Percentiles rank a stretch among this genome's conserved stretches.
Evolutionary conservation across 306 rosid species (phyloP).

Genomic region (Cucurbita argyrosperma): DNA sequence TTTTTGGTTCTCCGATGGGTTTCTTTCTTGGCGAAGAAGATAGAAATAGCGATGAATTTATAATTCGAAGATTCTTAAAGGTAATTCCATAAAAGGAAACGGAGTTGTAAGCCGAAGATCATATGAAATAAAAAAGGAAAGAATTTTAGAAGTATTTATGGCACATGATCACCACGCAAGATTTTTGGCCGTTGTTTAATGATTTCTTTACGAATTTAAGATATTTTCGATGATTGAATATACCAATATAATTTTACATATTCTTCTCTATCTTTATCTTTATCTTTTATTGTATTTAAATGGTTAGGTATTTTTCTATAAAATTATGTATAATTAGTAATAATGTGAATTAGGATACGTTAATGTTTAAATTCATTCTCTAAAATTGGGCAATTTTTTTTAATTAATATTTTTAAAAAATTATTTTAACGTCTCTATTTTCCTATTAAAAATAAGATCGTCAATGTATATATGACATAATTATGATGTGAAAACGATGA

Average conservation of each 20-base stretch:
- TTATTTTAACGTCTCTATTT: too few species aligned
- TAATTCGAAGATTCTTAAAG: background rate
- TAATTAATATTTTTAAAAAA: too few species aligned
- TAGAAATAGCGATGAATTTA: background rate
- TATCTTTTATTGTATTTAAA: too few species aligned
- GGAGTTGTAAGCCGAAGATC: background rate
- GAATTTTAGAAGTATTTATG: background rate
- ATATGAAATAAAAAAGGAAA: background rate
- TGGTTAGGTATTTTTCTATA: too few species aligned
- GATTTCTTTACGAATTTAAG: background rate
- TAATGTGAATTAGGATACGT: too few species aligned
- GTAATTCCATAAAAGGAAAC: background rate
- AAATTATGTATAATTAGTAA: too few species aligned
- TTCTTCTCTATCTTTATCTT: background rate
- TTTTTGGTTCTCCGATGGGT: background rate
- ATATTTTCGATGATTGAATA: background rate
- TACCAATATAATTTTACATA: background rate
- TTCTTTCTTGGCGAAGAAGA: background rate
- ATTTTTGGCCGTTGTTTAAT: background rate
- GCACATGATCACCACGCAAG: background rate
- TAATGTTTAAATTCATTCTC: too few species aligned
- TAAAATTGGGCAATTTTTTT: too few species aligned
- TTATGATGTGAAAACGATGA: too few species aligned
- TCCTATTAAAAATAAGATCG: too few species aligned
- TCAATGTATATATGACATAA: too few species aligned